Percentiles rank a stretch among this genome's conserved stretches.
These are phyloP conservation scores for Cryphonectria nitschkei DNA, from an alignment of 2,329 filamentous ascomycete genomes.

Conservation along the genomic window DNA sequence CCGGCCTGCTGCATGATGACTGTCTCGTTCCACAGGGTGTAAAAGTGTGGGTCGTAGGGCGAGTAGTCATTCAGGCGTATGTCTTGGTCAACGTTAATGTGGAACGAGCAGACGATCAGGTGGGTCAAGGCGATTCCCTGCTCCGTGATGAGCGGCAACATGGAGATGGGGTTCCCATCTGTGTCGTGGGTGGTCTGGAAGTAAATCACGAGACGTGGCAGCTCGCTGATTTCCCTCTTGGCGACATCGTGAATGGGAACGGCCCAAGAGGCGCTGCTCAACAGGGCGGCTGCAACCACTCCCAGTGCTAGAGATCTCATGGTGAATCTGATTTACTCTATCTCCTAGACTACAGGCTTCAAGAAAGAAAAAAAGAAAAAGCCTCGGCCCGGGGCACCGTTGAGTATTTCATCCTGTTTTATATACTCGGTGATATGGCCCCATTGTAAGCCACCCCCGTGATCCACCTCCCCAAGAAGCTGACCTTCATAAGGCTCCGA, in stretches of 20 bases:
- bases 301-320: constrained; percentile 2
- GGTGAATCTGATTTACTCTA: neutral
- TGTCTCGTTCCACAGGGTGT: constrained; percentile 79
- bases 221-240: constrained; percentile 19
- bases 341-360: neutral
- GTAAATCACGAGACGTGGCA: constrained; percentile 55
- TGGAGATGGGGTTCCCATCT: constrained; percentile 50
- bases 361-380: no score
- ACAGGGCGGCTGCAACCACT: neutral
- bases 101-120: constrained; percentile 83
- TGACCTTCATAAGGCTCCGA: neutral
- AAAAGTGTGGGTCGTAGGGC: constrained; percentile 68
- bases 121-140: constrained; percentile 66
- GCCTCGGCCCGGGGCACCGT: no score
- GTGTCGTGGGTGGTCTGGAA: constrained; percentile 59
- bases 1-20: constrained; percentile 71
- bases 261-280: neutral
- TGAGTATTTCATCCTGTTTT: neutral
- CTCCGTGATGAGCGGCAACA: constrained; percentile 55
- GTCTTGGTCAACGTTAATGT: constrained; percentile 71
- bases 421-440: neutral
- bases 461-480: neutral
- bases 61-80: constrained; percentile 81
- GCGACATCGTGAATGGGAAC: constrained; percentile 24
- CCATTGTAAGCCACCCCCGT: no score